Evolutionary conservation across 306 rosid species (phyloP), one percentile per base, ranked within the genome.

Genomic region (Hylodesmum podocarpum): DNA sequence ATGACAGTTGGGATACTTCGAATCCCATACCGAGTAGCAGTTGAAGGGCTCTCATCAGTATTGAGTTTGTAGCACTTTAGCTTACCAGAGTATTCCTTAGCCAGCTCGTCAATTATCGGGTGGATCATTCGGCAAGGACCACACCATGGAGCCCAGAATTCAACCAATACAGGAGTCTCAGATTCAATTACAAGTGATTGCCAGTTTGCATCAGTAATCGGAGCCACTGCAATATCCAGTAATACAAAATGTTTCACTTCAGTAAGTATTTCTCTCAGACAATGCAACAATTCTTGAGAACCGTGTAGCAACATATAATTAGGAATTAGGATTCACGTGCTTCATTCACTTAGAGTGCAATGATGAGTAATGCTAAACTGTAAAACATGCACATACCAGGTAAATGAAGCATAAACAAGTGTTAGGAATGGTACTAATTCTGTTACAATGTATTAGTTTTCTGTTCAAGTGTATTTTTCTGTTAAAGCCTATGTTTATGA

Each of bases 81-180:
- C 87, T 86, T 95, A 53, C 90, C 98, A 5, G 69, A 75, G 44
- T 89, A 91, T 50, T 92, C 82, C 82, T 81, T 86, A 15, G 98
- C 89, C 66, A 95, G 81, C 29, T 87, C 96, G 34, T 88, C 89
- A 31, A 95, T 82, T 57, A 95, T 82, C 0, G 99, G 99, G 79
- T 90, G 97, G 72, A 92, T 91, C 97, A 95, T 92, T 3, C 99
- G 97, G 85, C 99, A 95, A 3, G 99, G 99, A 33, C 99, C 99
- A 7, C 99, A 95, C 99, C 99, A 95, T 2, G 99, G 98, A 10
- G 99, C 99, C 99, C 98, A 95, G 84, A 95, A 95, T 83, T 95
- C 99, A 18, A 95, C 99, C 78, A 95, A 75, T 16, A 95, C 96
- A 0, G 98, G 84, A 12, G 62, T 3, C 1, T 88, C 85, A 10